phyloP scores from a whole-genome alignment of 257 asterid genomes.

The Ophiorrhiza pumila region DNA sequence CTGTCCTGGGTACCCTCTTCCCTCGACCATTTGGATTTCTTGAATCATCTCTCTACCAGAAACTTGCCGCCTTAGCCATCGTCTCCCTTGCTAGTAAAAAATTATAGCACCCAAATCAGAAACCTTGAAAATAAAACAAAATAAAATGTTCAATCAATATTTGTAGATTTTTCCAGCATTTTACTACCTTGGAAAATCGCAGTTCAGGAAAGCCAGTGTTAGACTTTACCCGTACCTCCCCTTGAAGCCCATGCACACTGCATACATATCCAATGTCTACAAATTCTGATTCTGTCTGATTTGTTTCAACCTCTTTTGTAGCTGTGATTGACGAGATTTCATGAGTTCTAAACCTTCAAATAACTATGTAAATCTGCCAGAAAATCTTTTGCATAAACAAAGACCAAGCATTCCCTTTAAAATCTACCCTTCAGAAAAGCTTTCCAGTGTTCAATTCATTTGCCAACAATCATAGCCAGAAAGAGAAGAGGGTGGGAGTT shows the following conservation, averaged over 20 bases:
- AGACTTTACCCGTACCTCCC: constrained; percentile 80
- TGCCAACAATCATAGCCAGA: neutral
- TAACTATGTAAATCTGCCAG: neutral
- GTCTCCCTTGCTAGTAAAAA: constrained; percentile 73
- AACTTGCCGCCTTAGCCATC: constrained; percentile 84
- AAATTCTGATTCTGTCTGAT: constrained; percentile 41
- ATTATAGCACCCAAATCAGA: constrained; percentile 19
- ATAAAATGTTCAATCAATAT: neutral
- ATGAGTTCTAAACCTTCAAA: constrained; percentile 5
- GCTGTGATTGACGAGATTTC: constrained; percentile 39
- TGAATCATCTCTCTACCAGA: constrained; percentile 64
- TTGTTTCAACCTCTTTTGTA: constrained; percentile 46
- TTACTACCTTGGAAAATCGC: constrained; percentile 83
- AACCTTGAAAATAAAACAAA: constrained; percentile 10
- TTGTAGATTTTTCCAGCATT: neutral
- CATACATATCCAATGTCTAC: constrained; percentile 77
- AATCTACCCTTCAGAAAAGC: neutral
- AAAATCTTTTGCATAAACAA: neutral
- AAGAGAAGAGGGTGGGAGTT: neutral
- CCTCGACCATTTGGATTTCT: constrained; percentile 82
- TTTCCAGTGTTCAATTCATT: neutral
- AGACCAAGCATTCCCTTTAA: neutral
- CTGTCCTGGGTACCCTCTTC: constrained; percentile 82
- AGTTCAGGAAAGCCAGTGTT: constrained; percentile 84
- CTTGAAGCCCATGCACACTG: constrained; percentile 86